A percentile compares a stretch with the other conserved stretches of the same genome.
These are phyloP conservation scores for Dendrobium catenatum DNA, from an alignment of 106 monocot species.

Conservation along the genomic window DNA sequence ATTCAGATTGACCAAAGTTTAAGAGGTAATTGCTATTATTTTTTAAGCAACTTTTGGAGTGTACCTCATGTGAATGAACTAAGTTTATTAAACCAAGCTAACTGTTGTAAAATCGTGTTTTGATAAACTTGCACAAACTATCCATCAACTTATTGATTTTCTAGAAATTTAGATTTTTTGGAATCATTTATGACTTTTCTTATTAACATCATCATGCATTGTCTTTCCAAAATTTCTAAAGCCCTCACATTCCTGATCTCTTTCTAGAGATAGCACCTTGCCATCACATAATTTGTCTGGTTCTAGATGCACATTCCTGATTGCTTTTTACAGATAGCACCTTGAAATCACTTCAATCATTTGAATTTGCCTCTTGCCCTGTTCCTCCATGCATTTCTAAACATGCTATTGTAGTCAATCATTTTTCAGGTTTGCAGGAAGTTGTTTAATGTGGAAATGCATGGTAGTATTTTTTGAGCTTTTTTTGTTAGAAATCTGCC, in stretches of 20 bases:
- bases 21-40: conserved; percentile 14
- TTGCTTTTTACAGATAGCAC: too few species aligned
- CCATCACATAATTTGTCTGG: too few species aligned
- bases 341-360: too few species aligned
- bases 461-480: not conserved
- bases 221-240: not conserved
- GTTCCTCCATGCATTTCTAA: not conserved
- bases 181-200: not conserved
- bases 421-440: not conserved
- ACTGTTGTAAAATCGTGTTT: not conserved
- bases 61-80: not conserved
- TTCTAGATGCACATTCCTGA: too few species aligned
- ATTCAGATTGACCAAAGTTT: conserved; percentile 8
- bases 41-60: not conserved
- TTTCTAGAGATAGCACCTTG: not conserved
- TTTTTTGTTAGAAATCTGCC: not conserved
- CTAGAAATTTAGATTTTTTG: not conserved
- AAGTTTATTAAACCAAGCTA: not conserved
- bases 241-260: not conserved
- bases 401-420: not conserved
- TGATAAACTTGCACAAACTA: not conserved
- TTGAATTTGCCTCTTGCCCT: too few species aligned
- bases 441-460: not conserved
- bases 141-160: not conserved
- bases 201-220: not conserved